These are phyloP conservation scores for Naumovozyma dairenensis DNA, from an alignment of 805 yeast genomes.

Conservation along the genomic window DNA sequence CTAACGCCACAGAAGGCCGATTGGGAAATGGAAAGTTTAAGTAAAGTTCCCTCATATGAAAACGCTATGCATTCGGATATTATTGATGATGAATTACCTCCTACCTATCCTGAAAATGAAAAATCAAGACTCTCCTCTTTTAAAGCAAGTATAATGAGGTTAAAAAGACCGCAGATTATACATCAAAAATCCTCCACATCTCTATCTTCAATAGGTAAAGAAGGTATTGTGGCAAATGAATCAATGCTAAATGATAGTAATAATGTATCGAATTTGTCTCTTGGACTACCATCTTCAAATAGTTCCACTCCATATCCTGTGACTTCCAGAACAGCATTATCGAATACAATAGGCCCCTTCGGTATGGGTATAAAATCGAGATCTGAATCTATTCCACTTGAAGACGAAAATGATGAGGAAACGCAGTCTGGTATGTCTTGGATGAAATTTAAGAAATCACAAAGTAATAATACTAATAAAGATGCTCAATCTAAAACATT, in stretches of 20 bases:
- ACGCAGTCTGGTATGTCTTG: no score
- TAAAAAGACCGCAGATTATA: constrained; percentile 15
- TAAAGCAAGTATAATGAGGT: neutral
- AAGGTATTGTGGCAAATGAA: constrained; percentile 10
- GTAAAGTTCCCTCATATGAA: constrained; percentile 76
- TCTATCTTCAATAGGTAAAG: constrained; percentile 7
- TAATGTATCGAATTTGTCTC: constrained; percentile 11
- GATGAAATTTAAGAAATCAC: no score
- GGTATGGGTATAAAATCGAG: no score
- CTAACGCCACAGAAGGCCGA: no score
- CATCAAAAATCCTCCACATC: constrained; percentile 12
- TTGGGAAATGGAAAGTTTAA: constrained; percentile 24
- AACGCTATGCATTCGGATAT: constrained; percentile 57
- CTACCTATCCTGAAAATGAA: constrained; percentile 38
- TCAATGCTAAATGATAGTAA: constrained; percentile 13
- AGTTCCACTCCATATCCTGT: constrained; percentile 3
- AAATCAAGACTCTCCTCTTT: neutral
- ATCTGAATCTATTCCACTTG: no score
- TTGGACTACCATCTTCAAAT: constrained; percentile 8
- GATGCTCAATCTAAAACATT: constrained; percentile 5
- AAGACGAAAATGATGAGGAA: no score
- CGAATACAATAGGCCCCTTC: no score
- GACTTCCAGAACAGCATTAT: no score
- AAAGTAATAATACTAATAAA: neutral
- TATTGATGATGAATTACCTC: constrained; percentile 48